Evolutionary conservation across 176 grass and related monocot species (phyloP).

Genomic region (Phyllostachys edulis): DNA sequence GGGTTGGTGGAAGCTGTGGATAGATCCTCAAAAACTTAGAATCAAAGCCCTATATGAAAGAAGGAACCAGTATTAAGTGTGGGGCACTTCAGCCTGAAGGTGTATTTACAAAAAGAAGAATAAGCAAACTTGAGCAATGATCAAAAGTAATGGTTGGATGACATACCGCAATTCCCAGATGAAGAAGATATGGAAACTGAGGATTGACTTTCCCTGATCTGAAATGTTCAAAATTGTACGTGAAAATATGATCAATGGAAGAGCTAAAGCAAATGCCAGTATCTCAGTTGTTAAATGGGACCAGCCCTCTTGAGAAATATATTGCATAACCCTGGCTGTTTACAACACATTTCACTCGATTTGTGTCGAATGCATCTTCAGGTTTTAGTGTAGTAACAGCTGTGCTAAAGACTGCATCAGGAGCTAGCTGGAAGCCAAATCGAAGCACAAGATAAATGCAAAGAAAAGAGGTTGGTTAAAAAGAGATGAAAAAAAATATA

Average conservation of each 20-base stretch:
- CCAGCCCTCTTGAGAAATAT: slow-evolving; percentile 92
- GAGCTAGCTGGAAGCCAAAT: slow-evolving; percentile 57
- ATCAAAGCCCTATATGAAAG: slow-evolving; percentile 69
- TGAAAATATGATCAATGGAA: slow-evolving; percentile 7
- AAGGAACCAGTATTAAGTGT: not conserved
- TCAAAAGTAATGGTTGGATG: not conserved
- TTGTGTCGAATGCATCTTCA: slow-evolving; percentile 87
- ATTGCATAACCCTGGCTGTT: slow-evolving; percentile 91
- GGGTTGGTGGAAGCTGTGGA: slow-evolving; percentile 63
- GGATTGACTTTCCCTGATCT: slow-evolving; percentile 77
- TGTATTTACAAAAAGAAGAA: not conserved
- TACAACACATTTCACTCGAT: slow-evolving; percentile 91
- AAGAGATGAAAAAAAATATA: too few species aligned
- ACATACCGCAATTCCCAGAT: slow-evolving; percentile 85
- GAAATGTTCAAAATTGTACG: slow-evolving; percentile 31
- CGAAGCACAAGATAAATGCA: not conserved
- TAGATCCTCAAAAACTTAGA: slow-evolving; percentile 92
- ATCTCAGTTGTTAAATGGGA: slow-evolving; percentile 92
- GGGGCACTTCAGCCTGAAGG: not conserved
- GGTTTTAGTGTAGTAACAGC: slow-evolving; percentile 80
- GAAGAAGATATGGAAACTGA: slow-evolving; percentile 85
- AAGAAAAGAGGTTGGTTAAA: not conserved
- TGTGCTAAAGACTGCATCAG: slow-evolving; percentile 98
- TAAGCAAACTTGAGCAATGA: not conserved
- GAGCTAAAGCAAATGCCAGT: not conserved